Evolutionary conservation across 176 grass and related monocot species (phyloP), one percentile per base, ranked within the genome.

Genomic region (sorghum (Sorghum bicolor)): DNA sequence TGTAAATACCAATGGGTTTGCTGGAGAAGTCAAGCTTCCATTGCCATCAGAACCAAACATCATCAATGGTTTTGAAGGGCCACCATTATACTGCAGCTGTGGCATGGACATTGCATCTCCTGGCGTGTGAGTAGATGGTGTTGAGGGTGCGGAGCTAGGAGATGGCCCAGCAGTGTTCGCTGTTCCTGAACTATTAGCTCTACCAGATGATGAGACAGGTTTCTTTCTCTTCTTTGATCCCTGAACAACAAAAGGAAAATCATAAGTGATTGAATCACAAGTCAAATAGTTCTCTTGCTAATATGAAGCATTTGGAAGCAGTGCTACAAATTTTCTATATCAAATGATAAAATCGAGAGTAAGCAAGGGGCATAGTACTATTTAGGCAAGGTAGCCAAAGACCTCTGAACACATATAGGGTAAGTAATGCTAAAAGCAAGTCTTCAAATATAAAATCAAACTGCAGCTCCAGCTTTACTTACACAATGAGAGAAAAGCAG

Each of bases 71-170:
- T 99, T 99, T 69, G 87, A 81, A 57, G 87, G 91, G 52, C 87
- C 86, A 68, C 96, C 87, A 87, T 90, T 94, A 63, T 96, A 93
- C 67, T 91, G 93, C 61, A 92, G 82, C 47, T 94, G 97, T 31
- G 90, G 90, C 76, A 94, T 86, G 72, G 97, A 96, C 73, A 96
- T 91, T 25, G 86, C 86, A 81, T 99, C 97, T 83, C 93, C 89
- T 68, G 93, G 93, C 26, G 97, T 99, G 84, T 99, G 97, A 47
- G 93, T 99, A n/a, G 97, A 99, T 39, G 97, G 97, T 30, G 97
- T 99, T 5, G 97, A 99, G 8, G 97, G 97, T 55, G 91, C 93
- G 64, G 97, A 99, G 81, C 97, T 87, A 75, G 93, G 97, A 93
- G 97, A 99, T 4, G 97, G 97, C 2, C 97, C 97, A 75, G 93